Evolutionary conservation across 495 filamentous ascomycete species (phyloP).

Genomic region (Thermothielavioides terrestris): DNA sequence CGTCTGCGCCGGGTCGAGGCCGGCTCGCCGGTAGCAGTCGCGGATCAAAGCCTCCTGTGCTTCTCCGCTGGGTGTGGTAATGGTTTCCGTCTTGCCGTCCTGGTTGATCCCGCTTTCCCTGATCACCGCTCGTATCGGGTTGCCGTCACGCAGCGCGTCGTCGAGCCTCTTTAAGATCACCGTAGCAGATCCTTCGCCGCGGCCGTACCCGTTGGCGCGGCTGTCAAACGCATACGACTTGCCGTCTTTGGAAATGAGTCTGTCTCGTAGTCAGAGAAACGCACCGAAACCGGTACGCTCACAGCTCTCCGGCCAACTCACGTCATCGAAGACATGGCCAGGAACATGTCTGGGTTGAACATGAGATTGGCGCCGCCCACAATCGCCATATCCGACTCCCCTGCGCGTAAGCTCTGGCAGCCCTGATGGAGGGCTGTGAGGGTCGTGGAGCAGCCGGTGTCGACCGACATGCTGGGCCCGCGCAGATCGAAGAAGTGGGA

Average conservation of each 20-base stretch:
- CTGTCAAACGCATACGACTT: slow-evolving; percentile 39
- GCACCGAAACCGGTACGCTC: no score
- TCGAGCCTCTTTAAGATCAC: slow-evolving; percentile 51
- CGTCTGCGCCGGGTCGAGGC: slow-evolving; percentile 32
- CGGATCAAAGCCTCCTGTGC: slow-evolving; percentile 48
- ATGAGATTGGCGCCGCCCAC: slow-evolving; percentile 34
- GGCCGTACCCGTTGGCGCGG: slow-evolving; percentile 54
- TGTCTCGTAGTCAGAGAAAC: not conserved
- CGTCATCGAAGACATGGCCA: slow-evolving; percentile 29
- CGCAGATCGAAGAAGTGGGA: slow-evolving; percentile 51
- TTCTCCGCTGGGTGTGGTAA: slow-evolving; percentile 38
- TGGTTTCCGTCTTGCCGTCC: slow-evolving; percentile 43
- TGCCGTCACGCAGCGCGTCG: slow-evolving; percentile 44
- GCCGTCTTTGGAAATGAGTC: slow-evolving; percentile 26
- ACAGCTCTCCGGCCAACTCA: no score
- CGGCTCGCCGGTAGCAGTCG: slow-evolving; percentile 38
- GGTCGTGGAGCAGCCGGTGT: slow-evolving; percentile 52
- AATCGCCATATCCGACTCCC: slow-evolving; percentile 41
- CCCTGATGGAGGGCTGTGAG: slow-evolving; percentile 44
- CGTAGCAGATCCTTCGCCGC: slow-evolving; percentile 48
- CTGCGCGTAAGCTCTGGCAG: slow-evolving; percentile 39
- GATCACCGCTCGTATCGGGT: slow-evolving; percentile 55
- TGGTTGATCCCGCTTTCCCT: slow-evolving; percentile 48
- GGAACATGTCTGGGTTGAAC: slow-evolving; percentile 27
- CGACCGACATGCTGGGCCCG: slow-evolving; percentile 48